Evolutionary conservation across 148 eudicot species (phyloP), one percentile per base, ranked within the genome.

Genomic region (Mesembryanthemum crystallinum): DNA sequence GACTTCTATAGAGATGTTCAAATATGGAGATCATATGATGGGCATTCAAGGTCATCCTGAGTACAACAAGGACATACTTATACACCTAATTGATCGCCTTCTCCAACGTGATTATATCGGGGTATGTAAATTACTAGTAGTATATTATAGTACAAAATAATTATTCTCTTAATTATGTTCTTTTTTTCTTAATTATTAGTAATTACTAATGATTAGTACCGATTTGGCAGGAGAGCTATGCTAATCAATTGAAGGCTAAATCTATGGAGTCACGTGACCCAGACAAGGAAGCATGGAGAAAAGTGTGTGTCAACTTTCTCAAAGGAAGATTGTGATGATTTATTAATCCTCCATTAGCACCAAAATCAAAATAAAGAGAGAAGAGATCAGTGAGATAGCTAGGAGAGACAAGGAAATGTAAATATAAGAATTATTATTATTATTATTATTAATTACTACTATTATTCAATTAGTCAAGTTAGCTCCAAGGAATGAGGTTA

Each of bases 11-110:
- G 97, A 92, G 79, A 89, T 94, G 96, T 94, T 94, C 66, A 78
- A 49, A 78, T 85, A 82, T 74, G 93, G 90, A 10, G 92, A 92
- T 84, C 92, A 94, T 82, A 83, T 92, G 21, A 89, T 94, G 96
- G 97, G 97, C 32, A 89, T 94, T 54, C 96, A 94, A 78, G 98
- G 98, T 49, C 98, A 94, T 72, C 98, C 97, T 0, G 98, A 94
- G 85, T 94, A 92, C 92, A 90, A 82, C 51, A 77, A 80, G n/a
- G 98, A 90, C 78, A 94, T 94, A 75, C 90, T 94, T 33, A 80
- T 84, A 57, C 89, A 94, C 79, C 82, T 94, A 14, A 82, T 94
- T 14, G 90, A 87, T 64, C 91, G 91, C 45, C 94, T 94, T 43
- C 78, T 78, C 8, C 89, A 80, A 29, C 71, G 73, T 24, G 68